Evolutionary conservation across 1,139 yeast species (phyloP).

Genomic region (Yamadazyma membranifaciens): DNA sequence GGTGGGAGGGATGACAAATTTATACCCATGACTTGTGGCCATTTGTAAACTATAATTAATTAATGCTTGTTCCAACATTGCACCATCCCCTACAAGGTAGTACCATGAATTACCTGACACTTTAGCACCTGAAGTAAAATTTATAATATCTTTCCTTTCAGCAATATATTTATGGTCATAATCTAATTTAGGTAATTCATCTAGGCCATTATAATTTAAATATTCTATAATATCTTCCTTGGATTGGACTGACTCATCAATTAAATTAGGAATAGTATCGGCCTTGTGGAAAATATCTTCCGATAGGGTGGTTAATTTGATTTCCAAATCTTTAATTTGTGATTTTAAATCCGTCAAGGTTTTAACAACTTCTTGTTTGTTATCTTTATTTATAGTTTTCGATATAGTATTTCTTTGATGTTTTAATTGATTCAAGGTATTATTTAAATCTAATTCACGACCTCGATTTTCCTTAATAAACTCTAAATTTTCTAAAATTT

Average conservation of each 20-base stretch:
- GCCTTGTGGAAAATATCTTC: conserved; percentile 34
- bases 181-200: conserved; percentile 21
- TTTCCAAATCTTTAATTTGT: conserved; percentile 34
- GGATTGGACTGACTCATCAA: conserved; percentile 50
- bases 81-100: conserved; percentile 83
- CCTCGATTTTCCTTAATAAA: conserved; percentile 27
- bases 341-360: conserved; percentile 36
- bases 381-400: conserved; percentile 17
- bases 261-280: conserved; percentile 66
- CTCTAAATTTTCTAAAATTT: conserved; percentile 29
- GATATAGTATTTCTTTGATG: conserved; percentile 30
- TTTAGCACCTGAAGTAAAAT: conserved; percentile 68
- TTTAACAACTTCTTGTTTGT: conserved; percentile 22
- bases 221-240: conserved; percentile 43
- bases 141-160: conserved; percentile 58
- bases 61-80: conserved; percentile 84
- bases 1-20: conserved; percentile 78
- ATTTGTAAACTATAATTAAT: conserved; percentile 70
- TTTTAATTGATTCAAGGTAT: conserved; percentile 26
- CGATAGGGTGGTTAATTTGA: conserved; percentile 23
- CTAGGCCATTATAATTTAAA: conserved; percentile 39
- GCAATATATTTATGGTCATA: conserved; percentile 71
- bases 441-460: conserved; percentile 21
- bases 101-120: conserved; percentile 90
- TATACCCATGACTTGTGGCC: conserved; percentile 70